Evolutionary conservation across 306 rosid genomes (phyloP).

Genomic region (Fagus crenata): DNA sequence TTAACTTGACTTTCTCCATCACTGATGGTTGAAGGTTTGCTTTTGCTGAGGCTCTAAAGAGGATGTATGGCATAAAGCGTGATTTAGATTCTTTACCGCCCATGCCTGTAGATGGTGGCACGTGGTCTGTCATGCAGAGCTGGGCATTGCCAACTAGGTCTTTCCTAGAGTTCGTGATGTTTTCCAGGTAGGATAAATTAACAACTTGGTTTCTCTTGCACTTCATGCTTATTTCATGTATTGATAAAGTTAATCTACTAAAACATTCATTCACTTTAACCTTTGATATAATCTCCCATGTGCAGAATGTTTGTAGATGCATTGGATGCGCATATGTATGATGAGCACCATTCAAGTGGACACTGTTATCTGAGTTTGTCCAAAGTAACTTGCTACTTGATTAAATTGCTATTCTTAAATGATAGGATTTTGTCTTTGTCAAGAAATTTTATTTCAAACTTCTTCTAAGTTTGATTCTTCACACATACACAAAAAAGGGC

Average conservation of each 20-base stretch:
- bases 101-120: conserved; percentile 79
- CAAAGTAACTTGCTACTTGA: conserved; percentile 50
- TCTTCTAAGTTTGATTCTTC: neutral
- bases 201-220: conserved; percentile 6
- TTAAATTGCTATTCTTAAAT: conserved; percentile 6
- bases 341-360: conserved; percentile 74
- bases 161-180: conserved; percentile 91
- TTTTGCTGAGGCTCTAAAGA: conserved; percentile 71
- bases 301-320: conserved; percentile 95
- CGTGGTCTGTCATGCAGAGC: conserved; percentile 88
- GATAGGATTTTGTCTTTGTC: conserved; percentile 6
- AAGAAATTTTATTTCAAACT: neutral
- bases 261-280: conserved; percentile 8
- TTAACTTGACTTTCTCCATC: conserved; percentile 24
- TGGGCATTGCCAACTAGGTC: conserved; percentile 95
- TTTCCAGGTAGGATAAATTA: conserved; percentile 66
- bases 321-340: conserved; percentile 74
- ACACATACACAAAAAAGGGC: neutral
- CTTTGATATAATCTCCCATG: conserved; percentile 12
- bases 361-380: conserved; percentile 75
- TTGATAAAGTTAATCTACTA: neutral
- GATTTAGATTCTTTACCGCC: conserved; percentile 62
- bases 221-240: conserved; percentile 10
- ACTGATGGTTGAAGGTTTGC: conserved; percentile 59
- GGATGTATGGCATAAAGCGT: conserved; percentile 71